phyloP scores from a whole-genome alignment of 2,329 filamentous ascomycete genomes.

The Daldinia sp. region DNA sequence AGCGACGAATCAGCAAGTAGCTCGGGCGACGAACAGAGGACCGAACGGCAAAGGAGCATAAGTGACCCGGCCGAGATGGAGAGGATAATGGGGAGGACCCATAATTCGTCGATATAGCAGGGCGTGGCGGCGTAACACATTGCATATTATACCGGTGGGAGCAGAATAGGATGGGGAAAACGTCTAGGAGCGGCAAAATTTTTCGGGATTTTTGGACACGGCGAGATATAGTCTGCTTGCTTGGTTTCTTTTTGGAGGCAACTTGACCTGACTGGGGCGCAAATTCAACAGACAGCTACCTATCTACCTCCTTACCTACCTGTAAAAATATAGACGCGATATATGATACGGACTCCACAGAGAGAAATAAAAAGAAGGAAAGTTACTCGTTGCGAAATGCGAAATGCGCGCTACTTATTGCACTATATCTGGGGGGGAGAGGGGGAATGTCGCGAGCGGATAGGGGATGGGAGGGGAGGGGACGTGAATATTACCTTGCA shows the following conservation, averaged over 20 bases:
- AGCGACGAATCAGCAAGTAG: constrained; percentile 52
- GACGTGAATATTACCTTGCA: not conserved
- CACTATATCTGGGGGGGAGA: not conserved
- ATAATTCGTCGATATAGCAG: constrained; percentile 39
- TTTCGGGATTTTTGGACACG: not conserved
- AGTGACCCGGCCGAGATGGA: constrained; percentile 50
- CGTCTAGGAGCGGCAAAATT: not conserved
- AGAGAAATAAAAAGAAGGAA: not conserved
- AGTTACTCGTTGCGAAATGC: not conserved
- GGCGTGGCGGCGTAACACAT: not conserved
- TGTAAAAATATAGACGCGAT: not conserved
- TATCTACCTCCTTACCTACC: not conserved
- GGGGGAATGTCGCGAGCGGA: too few species aligned
- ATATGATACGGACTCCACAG: not conserved
- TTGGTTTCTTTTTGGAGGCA: not conserved
- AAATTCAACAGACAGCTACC: not conserved
- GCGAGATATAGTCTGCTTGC: constrained; percentile 2
- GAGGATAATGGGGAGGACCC: constrained; percentile 26
- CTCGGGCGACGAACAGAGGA: constrained; percentile 61
- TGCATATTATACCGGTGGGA: not conserved
- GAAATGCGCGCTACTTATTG: too few species aligned
- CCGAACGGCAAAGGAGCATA: constrained; percentile 64
- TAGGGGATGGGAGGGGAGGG: not conserved
- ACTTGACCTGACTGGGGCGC: not conserved
- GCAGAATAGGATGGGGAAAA: not conserved